Conservation (phyloP, 2,329 filamentous ascomycete genomes). For the Zymoseptoria passerinii region DNA sequence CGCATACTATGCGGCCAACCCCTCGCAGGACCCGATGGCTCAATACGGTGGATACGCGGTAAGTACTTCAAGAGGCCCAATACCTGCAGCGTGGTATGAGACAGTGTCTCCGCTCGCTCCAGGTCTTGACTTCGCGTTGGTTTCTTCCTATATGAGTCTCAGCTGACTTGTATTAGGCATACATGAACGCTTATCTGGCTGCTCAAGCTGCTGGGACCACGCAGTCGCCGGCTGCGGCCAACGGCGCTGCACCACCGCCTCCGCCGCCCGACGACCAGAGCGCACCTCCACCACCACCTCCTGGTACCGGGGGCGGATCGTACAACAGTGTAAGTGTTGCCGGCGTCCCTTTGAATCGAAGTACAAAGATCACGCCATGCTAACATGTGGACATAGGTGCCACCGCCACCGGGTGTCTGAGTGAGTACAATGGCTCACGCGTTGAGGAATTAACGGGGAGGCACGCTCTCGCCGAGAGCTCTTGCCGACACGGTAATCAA, state of each 20-base stretch:
- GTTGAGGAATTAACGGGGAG: too few species aligned
- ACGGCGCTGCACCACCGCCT: slow-evolving; percentile 5
- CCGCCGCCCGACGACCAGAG: slow-evolving; percentile 1
- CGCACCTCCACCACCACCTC: slow-evolving; percentile 9
- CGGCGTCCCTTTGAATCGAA: not conserved
- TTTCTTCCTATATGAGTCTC: too few species aligned
- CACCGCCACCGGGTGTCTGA: not conserved
- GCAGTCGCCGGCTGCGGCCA: slow-evolving; percentile 4
- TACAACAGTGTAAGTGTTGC: not conserved
- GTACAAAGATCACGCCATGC: not conserved
- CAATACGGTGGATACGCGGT: slow-evolving; percentile 66
- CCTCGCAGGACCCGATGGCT: slow-evolving; percentile 74
- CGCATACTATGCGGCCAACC: slow-evolving; percentile 78
- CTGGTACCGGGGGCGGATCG: not conserved
- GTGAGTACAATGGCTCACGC: not conserved
- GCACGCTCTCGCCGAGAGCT: too few species aligned
- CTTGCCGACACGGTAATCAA: too few species aligned
- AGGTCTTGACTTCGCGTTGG: too few species aligned
- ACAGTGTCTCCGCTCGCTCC: too few species aligned
- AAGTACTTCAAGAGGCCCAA: too few species aligned
- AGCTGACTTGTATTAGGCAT: not conserved
- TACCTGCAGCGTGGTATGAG: too few species aligned
- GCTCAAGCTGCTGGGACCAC: slow-evolving; percentile 7
- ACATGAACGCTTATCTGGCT: slow-evolving; percentile 18
- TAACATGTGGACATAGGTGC: not conserved